Evolutionary conservation across 2,329 filamentous ascomycete genomes (phyloP).

Genomic region (Pseudopyrenochaeta lycopersici): DNA sequence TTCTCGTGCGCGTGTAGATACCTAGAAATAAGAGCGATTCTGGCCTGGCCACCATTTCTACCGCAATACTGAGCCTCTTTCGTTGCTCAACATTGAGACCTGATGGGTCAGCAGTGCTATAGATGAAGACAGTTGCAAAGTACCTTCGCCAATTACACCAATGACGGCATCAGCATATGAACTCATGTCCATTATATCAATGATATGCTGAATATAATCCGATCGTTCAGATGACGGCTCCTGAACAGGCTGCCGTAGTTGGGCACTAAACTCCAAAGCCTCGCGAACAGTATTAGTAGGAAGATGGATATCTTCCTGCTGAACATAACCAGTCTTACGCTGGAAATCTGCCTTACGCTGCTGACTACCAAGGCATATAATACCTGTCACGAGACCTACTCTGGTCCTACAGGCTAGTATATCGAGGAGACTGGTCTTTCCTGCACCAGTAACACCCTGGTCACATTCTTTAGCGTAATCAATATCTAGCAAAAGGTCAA

Average conservation of each 20-base stretch:
- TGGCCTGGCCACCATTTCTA: conserved; percentile 48
- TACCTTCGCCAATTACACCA: conserved; percentile 23
- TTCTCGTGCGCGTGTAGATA: no score
- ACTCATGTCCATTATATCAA: conserved; percentile 86
- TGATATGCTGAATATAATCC: conserved; percentile 86
- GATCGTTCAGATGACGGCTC: conserved; percentile 69
- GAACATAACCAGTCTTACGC: conserved; percentile 70
- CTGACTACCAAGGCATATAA: not conserved
- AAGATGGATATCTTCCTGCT: conserved; percentile 69
- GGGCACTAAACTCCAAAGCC: conserved; percentile 80
- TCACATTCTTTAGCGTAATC: no score
- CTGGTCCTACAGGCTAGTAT: conserved; percentile 61
- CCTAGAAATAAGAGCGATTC: conserved; percentile 26
- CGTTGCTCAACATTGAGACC: conserved; percentile 62
- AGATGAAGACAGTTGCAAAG: no score
- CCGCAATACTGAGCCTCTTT: conserved; percentile 68
- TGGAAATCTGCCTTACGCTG: conserved; percentile 73
- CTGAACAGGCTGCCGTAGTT: conserved; percentile 72
- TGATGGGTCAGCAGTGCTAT: no score
- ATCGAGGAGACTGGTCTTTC: conserved; percentile 68
- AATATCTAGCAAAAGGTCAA: no score
- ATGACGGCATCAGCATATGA: conserved; percentile 17
- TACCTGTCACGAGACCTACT: not conserved
- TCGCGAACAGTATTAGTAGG: conserved; percentile 68
- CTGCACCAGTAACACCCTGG: conserved; percentile 64